Conservation (phyloP, 129 eudicot species). For the Deinandra increscens region DNA sequence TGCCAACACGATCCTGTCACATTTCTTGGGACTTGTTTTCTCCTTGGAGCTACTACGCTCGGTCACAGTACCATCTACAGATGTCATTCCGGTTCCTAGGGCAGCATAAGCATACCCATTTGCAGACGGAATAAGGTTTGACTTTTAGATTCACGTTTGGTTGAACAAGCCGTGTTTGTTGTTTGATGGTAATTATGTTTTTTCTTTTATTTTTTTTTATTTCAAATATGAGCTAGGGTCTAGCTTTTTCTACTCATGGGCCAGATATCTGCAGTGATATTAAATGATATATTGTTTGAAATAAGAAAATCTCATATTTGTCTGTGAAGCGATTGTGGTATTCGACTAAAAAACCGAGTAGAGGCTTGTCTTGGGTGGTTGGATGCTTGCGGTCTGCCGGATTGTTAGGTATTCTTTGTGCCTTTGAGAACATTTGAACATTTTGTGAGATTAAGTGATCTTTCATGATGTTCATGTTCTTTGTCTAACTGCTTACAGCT, state of each 20-base stretch:
- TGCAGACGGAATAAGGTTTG: background rate
- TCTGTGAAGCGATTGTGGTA: background rate
- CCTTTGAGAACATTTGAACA: background rate
- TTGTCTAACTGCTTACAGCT: background rate
- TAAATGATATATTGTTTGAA: background rate
- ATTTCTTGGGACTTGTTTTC: conserved; percentile 68
- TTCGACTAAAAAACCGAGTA: background rate
- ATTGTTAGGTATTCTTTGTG: background rate
- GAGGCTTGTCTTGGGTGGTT: conserved; percentile 1
- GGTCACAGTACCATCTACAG: conserved; percentile 63
- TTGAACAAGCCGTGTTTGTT: background rate
- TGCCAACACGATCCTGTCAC: conserved; percentile 77
- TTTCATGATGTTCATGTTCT: background rate
- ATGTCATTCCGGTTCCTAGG: conserved; percentile 33
- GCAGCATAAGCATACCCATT: conserved; percentile 10
- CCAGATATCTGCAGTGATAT: background rate
- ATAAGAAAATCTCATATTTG: background rate
- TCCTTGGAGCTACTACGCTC: conserved; percentile 80
- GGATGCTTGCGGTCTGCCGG: background rate
- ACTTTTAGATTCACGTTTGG: background rate
- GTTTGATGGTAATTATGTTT: background rate
- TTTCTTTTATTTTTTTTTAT: no score
- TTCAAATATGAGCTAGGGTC: conserved; percentile 6
- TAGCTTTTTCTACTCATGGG: conserved; percentile 8
- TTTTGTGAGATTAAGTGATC: background rate